phyloP scores from a whole-genome alignment of 768 basidiomycete genomes.

The Lactarius vividus region DNA sequence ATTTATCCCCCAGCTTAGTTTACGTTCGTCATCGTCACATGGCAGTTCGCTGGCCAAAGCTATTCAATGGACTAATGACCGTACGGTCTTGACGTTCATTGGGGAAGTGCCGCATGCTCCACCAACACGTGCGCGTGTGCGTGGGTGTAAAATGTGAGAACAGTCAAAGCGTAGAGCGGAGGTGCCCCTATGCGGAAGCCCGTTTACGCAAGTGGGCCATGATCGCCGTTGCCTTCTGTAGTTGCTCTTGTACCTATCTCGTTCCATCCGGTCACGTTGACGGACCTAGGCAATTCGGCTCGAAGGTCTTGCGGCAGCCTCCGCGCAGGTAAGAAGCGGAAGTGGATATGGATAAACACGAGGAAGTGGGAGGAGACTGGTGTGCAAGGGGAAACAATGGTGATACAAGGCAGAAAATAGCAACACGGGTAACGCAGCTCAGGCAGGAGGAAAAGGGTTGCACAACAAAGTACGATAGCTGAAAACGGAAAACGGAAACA shows the following conservation, averaged over 20 bases:
- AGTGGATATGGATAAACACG: not conserved
- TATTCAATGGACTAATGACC: too few relatives aligned
- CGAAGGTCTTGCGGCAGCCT: not conserved
- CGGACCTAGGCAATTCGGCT: not conserved
- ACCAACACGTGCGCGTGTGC: not conserved
- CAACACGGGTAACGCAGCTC: not conserved
- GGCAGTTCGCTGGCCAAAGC: too few relatives aligned
- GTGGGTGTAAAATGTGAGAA: not conserved
- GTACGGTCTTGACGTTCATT: too few relatives aligned
- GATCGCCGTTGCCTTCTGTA: not conserved
- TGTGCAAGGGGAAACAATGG: not conserved
- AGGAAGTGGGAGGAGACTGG: not conserved
- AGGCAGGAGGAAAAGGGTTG: not conserved
- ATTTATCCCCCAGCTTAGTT: too few relatives aligned
- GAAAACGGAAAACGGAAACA: not conserved
- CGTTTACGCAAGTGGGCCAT: not conserved
- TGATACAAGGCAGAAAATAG: conserved; percentile 12
- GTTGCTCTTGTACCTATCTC: not conserved
- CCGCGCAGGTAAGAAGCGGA: not conserved
- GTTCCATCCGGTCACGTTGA: not conserved
- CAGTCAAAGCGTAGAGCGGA: not conserved
- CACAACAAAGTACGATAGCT: conserved; percentile 2
- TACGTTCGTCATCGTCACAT: too few relatives aligned
- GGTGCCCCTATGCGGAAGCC: not conserved
- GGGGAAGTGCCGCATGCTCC: not conserved